Percentiles rank a stretch among this genome's conserved stretches.
phyloP scores from a whole-genome alignment of 805 yeast genomes.

The Komagataella pastoris region DNA sequence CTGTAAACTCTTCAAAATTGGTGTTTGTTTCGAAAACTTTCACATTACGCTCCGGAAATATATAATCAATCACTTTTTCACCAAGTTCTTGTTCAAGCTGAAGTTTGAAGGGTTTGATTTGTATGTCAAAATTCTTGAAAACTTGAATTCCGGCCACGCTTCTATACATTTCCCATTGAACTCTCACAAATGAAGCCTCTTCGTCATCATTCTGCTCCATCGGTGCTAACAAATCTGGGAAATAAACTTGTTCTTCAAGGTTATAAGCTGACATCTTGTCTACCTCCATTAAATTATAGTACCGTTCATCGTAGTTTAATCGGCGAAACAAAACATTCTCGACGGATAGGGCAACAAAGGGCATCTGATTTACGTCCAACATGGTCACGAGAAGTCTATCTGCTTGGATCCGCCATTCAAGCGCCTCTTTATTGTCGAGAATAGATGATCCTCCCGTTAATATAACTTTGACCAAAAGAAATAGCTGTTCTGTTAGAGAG shows the following conservation, averaged over 20 bases:
- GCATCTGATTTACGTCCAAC: conserved; percentile 40
- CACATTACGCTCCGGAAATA: conserved; percentile 38
- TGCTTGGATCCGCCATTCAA: conserved; percentile 53
- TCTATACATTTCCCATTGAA: conserved; percentile 67
- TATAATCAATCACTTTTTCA: conserved; percentile 44
- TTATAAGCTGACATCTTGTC: conserved; percentile 59
- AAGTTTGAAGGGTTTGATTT: conserved; percentile 52
- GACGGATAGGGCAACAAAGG: conserved; percentile 60
- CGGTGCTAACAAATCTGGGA: conserved; percentile 48
- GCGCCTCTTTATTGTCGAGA: conserved; percentile 12
- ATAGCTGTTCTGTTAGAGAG: conserved; percentile 17
- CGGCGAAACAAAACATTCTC: conserved; percentile 49
- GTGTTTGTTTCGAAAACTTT: not conserved
- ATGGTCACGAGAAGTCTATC: conserved; percentile 65
- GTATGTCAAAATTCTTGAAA: conserved; percentile 47
- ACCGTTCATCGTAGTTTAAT: conserved; percentile 50
- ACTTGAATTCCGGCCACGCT: conserved; percentile 91
- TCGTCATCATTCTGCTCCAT: conserved; percentile 4
- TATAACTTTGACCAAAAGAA: conserved; percentile 28
- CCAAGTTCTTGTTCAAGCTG: conserved; percentile 66
- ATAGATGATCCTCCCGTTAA: conserved; percentile 5
- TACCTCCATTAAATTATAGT: conserved; percentile 45
- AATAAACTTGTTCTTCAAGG: conserved; percentile 37
- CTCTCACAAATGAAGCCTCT: conserved; percentile 22
- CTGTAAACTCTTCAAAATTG: not conserved